These are phyloP conservation scores for Lactarius psammicola DNA, from an alignment of 768 basidiomycete genomes.

Conservation along the genomic window DNA sequence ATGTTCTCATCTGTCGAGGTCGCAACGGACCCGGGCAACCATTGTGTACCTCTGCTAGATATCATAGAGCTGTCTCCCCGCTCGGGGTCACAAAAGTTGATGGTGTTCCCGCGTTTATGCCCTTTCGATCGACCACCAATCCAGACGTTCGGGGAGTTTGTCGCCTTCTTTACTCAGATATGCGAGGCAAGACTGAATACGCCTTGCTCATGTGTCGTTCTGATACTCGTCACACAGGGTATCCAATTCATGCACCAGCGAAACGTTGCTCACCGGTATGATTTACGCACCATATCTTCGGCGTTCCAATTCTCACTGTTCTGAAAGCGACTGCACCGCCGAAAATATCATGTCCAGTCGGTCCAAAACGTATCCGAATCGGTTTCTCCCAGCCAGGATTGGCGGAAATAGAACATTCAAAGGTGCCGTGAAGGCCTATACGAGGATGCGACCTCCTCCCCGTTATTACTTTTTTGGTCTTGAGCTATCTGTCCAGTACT, in stretches of 20 bases:
- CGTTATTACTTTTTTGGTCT: constrained; percentile 42
- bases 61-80: too few relatives aligned
- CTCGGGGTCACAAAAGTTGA: constrained; percentile 13
- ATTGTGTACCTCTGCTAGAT: constrained; percentile 12
- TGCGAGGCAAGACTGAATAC: constrained; percentile 21
- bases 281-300: constrained; percentile 19
- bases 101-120: constrained; percentile 33
- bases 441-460: constrained; percentile 34
- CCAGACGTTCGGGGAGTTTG: constrained; percentile 28
- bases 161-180: constrained; percentile 31
- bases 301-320: neutral
- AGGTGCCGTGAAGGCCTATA: constrained; percentile 31
- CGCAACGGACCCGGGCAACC: constrained; percentile 32
- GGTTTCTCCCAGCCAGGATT: constrained; percentile 32
- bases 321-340: constrained; percentile 20
- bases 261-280: constrained; percentile 34
- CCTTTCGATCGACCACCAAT: constrained; percentile 32
- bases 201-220: constrained; percentile 24
- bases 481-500: constrained; percentile 37
- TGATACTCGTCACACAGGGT: constrained; percentile 20
- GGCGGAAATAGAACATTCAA: constrained; percentile 26
- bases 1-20: constrained; percentile 24
- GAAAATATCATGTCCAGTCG: constrained; percentile 35
- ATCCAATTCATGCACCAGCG: constrained; percentile 31
- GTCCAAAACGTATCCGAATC: constrained; percentile 29